Evolutionary conservation across 2,329 filamentous ascomycete species (phyloP).

Genomic region (Dothistroma septosporum): DNA sequence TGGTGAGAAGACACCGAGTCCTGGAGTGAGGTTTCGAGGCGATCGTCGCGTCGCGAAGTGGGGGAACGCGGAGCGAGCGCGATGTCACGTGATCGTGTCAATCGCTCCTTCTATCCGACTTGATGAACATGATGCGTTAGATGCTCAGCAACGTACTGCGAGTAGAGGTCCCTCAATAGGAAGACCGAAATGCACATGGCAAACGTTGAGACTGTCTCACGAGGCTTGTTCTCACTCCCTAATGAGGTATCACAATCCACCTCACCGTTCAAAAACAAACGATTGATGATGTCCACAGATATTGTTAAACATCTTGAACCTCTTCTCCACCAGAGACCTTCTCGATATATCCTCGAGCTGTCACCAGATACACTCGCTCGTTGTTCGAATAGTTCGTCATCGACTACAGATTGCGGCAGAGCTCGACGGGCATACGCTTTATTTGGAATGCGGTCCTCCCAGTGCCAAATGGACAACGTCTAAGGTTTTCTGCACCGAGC

Average conservation of each 20-base stretch:
- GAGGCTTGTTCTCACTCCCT: slow-evolving; percentile 30
- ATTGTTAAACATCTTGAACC: slow-evolving; percentile 42
- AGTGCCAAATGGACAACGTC: slow-evolving; percentile 64
- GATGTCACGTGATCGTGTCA: neutral
- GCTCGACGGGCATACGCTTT: slow-evolving; percentile 60
- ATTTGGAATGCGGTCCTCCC: slow-evolving; percentile 76
- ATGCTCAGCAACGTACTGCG: neutral
- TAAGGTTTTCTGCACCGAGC: slow-evolving; percentile 63
- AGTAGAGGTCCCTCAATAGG: neutral
- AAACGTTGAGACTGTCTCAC: slow-evolving; percentile 4
- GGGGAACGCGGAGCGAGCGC: neutral
- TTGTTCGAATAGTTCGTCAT: slow-evolving; percentile 60
- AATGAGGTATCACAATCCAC: slow-evolving; percentile 29
- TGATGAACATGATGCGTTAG: neutral
- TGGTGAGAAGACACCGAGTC: neutral
- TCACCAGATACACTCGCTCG: slow-evolving; percentile 59
- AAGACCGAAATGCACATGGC: slow-evolving; percentile 3
- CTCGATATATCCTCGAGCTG: slow-evolving; percentile 57
- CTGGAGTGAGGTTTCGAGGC: neutral
- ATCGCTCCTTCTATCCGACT: slow-evolving; percentile 4
- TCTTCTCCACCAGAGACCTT: slow-evolving; percentile 41
- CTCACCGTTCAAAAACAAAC: neutral
- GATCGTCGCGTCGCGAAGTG: neutral
- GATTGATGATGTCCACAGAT: slow-evolving; percentile 29
- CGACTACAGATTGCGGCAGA: slow-evolving; percentile 57